Evolutionary conservation across 257 asterid genomes (phyloP).

Genomic region (Perilla frutescens): DNA sequence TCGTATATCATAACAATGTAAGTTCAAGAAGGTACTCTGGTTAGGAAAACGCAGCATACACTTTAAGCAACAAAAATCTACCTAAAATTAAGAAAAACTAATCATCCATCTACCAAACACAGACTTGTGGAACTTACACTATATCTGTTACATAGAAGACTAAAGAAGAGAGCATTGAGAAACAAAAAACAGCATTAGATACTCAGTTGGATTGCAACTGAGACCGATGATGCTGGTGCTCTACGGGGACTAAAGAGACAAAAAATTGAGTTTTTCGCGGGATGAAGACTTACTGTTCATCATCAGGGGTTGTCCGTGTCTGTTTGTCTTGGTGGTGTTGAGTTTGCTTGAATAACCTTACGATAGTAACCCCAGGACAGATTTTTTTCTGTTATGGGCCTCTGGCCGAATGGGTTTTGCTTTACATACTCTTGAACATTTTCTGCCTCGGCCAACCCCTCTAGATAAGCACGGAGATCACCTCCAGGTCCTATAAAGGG

Average conservation of each 20-base stretch:
- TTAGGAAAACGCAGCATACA: too few relatives aligned
- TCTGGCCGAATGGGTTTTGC: constrained; percentile 78
- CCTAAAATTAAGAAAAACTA: neutral
- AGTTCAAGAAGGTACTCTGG: too few relatives aligned
- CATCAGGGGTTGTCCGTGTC: constrained; percentile 18
- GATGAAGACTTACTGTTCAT: neutral
- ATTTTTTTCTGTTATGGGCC: constrained; percentile 70
- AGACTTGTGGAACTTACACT: neutral
- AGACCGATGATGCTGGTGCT: neutral
- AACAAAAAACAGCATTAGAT: neutral
- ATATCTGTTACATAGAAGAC: neutral
- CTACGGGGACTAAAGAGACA: neutral
- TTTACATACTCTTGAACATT: constrained; percentile 75
- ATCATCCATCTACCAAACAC: constrained; percentile 11
- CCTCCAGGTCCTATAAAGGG: constrained; percentile 74
- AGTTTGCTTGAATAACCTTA: constrained; percentile 59
- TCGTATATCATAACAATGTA: too few relatives aligned
- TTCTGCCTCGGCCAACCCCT: constrained; percentile 70
- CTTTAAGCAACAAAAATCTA: neutral
- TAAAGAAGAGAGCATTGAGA: neutral
- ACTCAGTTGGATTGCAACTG: neutral
- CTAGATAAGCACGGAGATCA: constrained; percentile 72
- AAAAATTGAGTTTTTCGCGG: constrained; percentile 8
- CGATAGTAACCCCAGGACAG: constrained; percentile 76
- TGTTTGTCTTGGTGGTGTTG: constrained; percentile 45